Percentiles rank a stretch among this genome's conserved stretches.
Evolutionary conservation across 148 eudicot species (phyloP).

Genomic region (Fagopyrum esculentum): DNA sequence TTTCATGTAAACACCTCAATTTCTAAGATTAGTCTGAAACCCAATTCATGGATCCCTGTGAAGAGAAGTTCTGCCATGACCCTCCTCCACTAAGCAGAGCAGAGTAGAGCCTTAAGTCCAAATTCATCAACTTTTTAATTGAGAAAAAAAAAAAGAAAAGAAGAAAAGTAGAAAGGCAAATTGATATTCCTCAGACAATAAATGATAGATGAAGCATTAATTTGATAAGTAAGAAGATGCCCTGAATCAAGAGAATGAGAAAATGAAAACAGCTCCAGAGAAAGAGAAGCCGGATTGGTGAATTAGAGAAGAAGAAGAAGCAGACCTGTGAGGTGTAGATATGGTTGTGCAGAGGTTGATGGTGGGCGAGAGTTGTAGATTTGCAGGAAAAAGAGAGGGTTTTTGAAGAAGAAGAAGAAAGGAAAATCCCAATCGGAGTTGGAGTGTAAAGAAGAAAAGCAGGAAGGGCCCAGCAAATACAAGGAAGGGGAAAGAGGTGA

Average conservation of each 20-base stretch:
- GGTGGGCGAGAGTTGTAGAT: too few species aligned
- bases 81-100: neutral
- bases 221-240: neutral
- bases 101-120: neutral
- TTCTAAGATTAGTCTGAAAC: neutral
- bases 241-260: neutral
- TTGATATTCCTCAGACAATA: neutral
- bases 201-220: neutral
- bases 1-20: neutral
- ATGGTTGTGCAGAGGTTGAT: too few species aligned
- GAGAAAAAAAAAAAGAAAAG: neutral
- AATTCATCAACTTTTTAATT: too few species aligned
- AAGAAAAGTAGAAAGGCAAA: neutral
- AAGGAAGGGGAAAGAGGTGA: neutral
- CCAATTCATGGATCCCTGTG: slow-evolving; percentile 1
- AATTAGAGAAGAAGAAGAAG: neutral
- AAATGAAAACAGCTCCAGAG: neutral
- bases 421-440: neutral
- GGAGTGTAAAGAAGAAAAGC: neutral
- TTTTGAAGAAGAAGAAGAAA: neutral
- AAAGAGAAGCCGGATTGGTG: neutral
- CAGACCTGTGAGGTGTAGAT: too few species aligned
- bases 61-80: neutral
- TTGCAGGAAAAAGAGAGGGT: neutral
- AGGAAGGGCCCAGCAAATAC: neutral